A percentile compares a stretch with the other conserved stretches of the same genome.
phyloP scores from a whole-genome alignment of 768 basidiomycete genomes.

The Phlebiopsis flavidoalba region DNA sequence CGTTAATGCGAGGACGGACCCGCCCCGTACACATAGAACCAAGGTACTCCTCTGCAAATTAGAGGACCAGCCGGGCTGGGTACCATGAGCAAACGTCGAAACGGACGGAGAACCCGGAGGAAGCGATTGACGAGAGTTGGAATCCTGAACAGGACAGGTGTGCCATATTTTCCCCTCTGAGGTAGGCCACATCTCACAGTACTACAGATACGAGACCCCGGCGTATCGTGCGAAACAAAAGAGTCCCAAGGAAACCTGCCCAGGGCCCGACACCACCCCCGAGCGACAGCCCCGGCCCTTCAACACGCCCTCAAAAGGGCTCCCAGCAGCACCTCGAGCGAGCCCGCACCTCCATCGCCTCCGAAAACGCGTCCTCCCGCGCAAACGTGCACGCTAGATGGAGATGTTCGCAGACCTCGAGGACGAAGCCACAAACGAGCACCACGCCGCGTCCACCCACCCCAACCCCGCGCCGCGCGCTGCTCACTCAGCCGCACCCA shows the following conservation, averaged over 20 bases:
- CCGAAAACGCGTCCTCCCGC: background rate
- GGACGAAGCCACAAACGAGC: background rate
- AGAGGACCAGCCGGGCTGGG: no score
- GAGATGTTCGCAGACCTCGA: background rate
- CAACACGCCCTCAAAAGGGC: background rate
- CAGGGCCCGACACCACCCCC: conserved; percentile 13
- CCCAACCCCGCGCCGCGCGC: background rate
- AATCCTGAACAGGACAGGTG: no score
- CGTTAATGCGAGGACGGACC: no score
- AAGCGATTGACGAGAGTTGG: no score
- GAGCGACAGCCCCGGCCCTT: background rate
- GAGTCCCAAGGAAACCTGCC: background rate
- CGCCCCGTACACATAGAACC: no score
- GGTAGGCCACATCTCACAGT: no score
- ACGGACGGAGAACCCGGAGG: no score
- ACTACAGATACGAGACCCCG: no score
- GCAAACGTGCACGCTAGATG: background rate
- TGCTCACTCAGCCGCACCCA: background rate
- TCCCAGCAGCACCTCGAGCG: background rate
- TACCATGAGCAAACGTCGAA: no score
- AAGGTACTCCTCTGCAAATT: no score
- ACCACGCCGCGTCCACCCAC: background rate
- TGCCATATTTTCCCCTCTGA: no score
- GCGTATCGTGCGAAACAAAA: background rate
- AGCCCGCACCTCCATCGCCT: background rate